phyloP scores from a whole-genome alignment of 2,329 filamentous ascomycete genomes.

The Pseudogymnoascus verrucosus region DNA sequence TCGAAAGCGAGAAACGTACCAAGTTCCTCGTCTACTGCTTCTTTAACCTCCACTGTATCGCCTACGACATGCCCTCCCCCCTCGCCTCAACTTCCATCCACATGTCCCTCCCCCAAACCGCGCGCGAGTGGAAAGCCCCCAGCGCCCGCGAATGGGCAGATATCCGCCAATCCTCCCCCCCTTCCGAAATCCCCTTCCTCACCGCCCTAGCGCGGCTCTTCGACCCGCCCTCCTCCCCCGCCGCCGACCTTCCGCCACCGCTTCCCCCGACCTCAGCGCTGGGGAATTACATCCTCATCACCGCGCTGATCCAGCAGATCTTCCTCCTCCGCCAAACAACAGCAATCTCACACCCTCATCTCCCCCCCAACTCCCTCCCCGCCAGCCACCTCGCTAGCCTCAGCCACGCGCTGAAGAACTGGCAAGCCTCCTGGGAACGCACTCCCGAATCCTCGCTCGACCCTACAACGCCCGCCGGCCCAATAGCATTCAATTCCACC shows the following conservation, averaged over 20 bases:
- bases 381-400: conserved; percentile 50
- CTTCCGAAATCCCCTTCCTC: conserved; percentile 46
- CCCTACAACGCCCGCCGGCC: conserved; percentile 47
- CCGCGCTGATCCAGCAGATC: conserved; percentile 64
- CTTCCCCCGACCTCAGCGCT: conserved; percentile 44
- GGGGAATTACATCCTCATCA: conserved; percentile 64
- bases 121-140: conserved; percentile 50
- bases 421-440: conserved; percentile 52
- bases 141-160: conserved; percentile 53
- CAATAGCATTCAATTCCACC: conserved; percentile 59
- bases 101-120: conserved; percentile 45
- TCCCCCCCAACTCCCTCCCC: not conserved
- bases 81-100: conserved; percentile 53
- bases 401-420: conserved; percentile 46
- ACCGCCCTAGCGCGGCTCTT: conserved; percentile 50
- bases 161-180: conserved; percentile 42
- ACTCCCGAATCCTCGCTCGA: conserved; percentile 29
- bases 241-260: conserved; percentile 38
- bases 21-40: conserved; percentile 55
- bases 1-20: conserved; percentile 49
- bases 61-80: conserved; percentile 51
- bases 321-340: conserved; percentile 53
- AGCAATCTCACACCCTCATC: not conserved
- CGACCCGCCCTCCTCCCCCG: conserved; percentile 22
- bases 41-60: conserved; percentile 55